Conservation (phyloP, 2,329 filamentous ascomycete genomes). For the Claviceps sp. region DNA sequence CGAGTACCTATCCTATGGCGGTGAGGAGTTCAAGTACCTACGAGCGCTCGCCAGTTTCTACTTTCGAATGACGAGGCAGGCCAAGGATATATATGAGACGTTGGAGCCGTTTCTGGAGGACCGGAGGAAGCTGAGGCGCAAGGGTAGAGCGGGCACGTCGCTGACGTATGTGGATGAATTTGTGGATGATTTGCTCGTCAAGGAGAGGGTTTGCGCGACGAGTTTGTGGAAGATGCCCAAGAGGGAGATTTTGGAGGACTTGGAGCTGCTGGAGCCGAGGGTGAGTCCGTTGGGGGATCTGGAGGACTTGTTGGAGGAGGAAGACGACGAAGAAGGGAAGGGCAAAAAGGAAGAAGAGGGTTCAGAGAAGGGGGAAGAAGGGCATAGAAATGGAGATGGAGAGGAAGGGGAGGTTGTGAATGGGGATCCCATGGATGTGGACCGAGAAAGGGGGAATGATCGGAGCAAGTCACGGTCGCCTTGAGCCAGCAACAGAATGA, state of each 20-base stretch:
- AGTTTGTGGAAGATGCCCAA: conserved; percentile 85
- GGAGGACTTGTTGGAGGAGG: conserved; percentile 54
- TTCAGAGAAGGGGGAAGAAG: conserved; percentile 6
- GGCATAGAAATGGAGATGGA: conserved; percentile 11
- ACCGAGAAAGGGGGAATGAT: conserved; percentile 13
- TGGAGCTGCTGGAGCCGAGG: conserved; percentile 75
- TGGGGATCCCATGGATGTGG: conserved; percentile 24
- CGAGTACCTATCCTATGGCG: conserved; percentile 68
- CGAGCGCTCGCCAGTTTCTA: conserved; percentile 86
- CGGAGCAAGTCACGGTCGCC: conserved; percentile 14
- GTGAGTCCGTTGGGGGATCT: conserved; percentile 72
- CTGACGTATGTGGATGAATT: conserved; percentile 85
- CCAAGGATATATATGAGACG: conserved; percentile 64
- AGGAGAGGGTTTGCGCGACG: conserved; percentile 82
- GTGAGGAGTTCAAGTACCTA: conserved; percentile 72
- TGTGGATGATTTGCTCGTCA: conserved; percentile 78
- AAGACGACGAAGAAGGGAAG: conserved; percentile 24
- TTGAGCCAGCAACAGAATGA: not conserved
- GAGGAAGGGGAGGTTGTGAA: conserved; percentile 18
- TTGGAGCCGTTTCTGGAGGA: conserved; percentile 79
- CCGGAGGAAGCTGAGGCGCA: conserved; percentile 66
- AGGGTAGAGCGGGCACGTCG: conserved; percentile 58
- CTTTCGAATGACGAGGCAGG: conserved; percentile 71
- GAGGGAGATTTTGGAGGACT: conserved; percentile 70
- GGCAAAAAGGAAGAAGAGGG: conserved; percentile 3